Evolutionary conservation across 164 flowering plant genomes (phyloP), one percentile per base, ranked within the genome.

Genomic region (Liriodendron chinense): DNA sequence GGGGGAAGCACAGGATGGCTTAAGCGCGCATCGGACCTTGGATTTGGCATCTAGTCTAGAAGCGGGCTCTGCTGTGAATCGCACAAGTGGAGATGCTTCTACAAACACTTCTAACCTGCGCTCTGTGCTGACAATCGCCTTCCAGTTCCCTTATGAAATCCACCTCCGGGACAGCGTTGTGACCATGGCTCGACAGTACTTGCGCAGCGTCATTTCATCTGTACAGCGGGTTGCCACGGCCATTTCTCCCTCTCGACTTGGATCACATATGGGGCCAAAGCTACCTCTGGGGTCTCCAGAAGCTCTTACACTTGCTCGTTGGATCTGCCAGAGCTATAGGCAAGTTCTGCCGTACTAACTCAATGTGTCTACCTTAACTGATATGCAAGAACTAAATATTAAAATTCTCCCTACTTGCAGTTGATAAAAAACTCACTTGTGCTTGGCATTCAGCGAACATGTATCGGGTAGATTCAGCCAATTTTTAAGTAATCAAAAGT

Each of bases 261-360:
- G 83, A 73, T 91, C 93, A 18, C 77, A 84, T 53, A 70, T 80
- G 18, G 89, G 91, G 18, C 85, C 91, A 7, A 91, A 85, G 79
- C 75, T 89, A 7, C 87, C 91, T 68, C 87, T 90, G 20, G 91
- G 89, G 7, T 87, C 98, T 74, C 99, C 98, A 3, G 98, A 94
- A 82, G 97, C 97, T 71, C 81, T 86, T 65, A 90, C 96, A 4
- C 88, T 96, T 48, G 88, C 97, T 50, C 91, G 92, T 7, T 96
- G 98, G 99, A 92, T 96, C 83, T 89, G 90, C 87, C 91, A 87
- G 74, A 92, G 99, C 82, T 94, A 92, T 76, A 94, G 93, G 99
- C 77, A 83, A 80, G 89, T 83, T 73, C 25, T 47, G 21, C 20
- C 79, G 59, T 53, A 16, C 59, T 53, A 53, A 53, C 2, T 53